phyloP scores from a whole-genome alignment of 140 eudicot genomes.

The Flaveria floridana region DNA sequence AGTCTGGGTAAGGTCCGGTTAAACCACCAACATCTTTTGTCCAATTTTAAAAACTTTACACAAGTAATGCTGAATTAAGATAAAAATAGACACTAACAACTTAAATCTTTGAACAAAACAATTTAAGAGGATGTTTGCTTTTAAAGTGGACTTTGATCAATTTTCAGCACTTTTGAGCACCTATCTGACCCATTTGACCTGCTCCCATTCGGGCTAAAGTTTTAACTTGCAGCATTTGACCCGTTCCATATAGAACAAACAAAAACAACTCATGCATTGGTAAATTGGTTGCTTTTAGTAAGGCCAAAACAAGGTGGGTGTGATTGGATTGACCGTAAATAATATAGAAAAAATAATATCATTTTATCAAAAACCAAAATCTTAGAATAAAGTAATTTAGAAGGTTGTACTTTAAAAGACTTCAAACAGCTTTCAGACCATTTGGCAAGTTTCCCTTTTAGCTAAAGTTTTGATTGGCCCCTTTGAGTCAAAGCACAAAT shows the following conservation, averaged over 20 bases:
- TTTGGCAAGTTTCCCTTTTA: not conserved
- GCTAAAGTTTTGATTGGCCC: conserved; percentile 9
- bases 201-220: not conserved
- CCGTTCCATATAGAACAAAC: not conserved
- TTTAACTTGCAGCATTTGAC: conserved; percentile 1
- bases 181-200: not conserved
- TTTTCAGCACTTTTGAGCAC: conserved; percentile 10
- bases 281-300: not conserved
- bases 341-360: not conserved
- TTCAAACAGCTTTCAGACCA: not conserved
- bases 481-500: not conserved
- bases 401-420: not conserved
- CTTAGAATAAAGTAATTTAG: not conserved
- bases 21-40: not conserved
- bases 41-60: not conserved
- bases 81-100: not conserved
- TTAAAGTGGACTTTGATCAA: not conserved
- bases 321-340: not conserved
- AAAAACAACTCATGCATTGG: no score
- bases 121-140: not conserved
- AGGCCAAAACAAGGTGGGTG: not conserved
- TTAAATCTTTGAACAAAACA: not conserved
- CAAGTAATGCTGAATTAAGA: not conserved
- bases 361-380: not conserved
- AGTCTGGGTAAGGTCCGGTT: not conserved